Conservation (phyloP, 768 basidiomycete species). For the Lepiota subincarnata region DNA sequence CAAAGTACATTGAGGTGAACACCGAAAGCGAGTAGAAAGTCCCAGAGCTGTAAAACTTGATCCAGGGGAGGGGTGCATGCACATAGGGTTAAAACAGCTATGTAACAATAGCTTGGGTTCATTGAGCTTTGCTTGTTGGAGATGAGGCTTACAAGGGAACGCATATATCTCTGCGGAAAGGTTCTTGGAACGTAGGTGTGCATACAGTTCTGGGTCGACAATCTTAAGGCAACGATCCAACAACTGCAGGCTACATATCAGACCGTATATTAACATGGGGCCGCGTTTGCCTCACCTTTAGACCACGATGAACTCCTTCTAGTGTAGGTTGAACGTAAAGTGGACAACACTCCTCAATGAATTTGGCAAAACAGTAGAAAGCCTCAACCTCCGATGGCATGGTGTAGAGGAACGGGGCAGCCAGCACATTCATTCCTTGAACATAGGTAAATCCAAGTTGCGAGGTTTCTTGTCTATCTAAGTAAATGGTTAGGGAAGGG, state of each 20-base stretch:
- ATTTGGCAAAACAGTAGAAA: constrained; percentile 93
- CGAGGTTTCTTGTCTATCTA: constrained; percentile 75
- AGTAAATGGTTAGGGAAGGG: background rate
- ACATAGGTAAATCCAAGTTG: constrained; percentile 92
- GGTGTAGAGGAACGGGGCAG: constrained; percentile 95
- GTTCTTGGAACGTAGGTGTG: constrained; percentile 82
- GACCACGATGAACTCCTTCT: constrained; percentile 90
- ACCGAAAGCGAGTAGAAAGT: constrained; percentile 94
- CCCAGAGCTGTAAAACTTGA: constrained; percentile 94
- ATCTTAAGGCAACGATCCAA: constrained; percentile 89
- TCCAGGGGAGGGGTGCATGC: constrained; percentile 96
- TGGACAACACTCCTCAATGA: constrained; percentile 93
- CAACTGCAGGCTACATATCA: constrained; percentile 46
- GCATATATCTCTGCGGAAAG: constrained; percentile 96
- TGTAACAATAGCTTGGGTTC: background rate
- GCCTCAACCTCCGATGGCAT: constrained; percentile 99
- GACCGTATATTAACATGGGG: background rate
- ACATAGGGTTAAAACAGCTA: constrained; percentile 91
- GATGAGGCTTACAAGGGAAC: constrained; percentile 75
- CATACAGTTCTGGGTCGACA: constrained; percentile 83
- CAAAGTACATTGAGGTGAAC: constrained; percentile 96
- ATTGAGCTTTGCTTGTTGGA: background rate
- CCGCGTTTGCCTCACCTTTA: constrained; percentile 60
- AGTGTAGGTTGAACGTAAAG: constrained; percentile 96
- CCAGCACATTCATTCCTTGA: constrained; percentile 98